phyloP scores from a whole-genome alignment of 2,329 filamentous ascomycete genomes.

The Hyphodiscus sp. region DNA sequence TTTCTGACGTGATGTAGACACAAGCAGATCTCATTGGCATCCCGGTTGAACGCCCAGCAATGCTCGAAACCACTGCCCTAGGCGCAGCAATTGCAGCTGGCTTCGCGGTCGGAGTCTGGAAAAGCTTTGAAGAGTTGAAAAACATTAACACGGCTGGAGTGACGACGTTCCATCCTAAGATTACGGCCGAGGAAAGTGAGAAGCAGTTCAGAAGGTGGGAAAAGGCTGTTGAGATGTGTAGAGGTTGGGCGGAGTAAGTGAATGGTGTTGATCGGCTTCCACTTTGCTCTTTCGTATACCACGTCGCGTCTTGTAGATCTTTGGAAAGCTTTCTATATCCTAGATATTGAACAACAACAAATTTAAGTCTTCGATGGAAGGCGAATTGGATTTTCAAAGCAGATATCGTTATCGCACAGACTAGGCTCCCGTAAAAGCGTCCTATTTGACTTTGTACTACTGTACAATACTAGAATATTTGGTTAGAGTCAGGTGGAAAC shows the following conservation, averaged over 20 bases:
- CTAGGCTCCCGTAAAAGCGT: too few relatives aligned
- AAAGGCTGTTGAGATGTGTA: conserved; percentile 49
- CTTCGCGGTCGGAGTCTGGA: conserved; percentile 70
- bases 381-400: too few relatives aligned
- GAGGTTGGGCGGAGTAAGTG: conserved; percentile 14
- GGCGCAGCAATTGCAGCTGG: conserved; percentile 78
- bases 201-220: conserved; percentile 47
- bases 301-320: too few relatives aligned
- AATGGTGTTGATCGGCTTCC: too few relatives aligned
- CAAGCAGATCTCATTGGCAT: conserved; percentile 78
- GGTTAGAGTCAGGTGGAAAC: too few relatives aligned
- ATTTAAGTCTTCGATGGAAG: too few relatives aligned
- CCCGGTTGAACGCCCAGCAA: conserved; percentile 68
- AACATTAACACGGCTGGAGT: conserved; percentile 65
- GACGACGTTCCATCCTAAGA: conserved; percentile 62
- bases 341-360: too few relatives aligned
- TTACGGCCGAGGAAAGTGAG: conserved; percentile 37
- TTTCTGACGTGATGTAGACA: conserved; percentile 39
- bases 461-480: too few relatives aligned
- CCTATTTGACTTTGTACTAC: too few relatives aligned
- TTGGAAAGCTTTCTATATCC: too few relatives aligned
- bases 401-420: too few relatives aligned
- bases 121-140: conserved; percentile 64
- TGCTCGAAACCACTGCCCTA: conserved; percentile 78
- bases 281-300: too few relatives aligned